Conservation (phyloP, 2,329 filamentous ascomycete species). For the Calonectria henricotiae region DNA sequence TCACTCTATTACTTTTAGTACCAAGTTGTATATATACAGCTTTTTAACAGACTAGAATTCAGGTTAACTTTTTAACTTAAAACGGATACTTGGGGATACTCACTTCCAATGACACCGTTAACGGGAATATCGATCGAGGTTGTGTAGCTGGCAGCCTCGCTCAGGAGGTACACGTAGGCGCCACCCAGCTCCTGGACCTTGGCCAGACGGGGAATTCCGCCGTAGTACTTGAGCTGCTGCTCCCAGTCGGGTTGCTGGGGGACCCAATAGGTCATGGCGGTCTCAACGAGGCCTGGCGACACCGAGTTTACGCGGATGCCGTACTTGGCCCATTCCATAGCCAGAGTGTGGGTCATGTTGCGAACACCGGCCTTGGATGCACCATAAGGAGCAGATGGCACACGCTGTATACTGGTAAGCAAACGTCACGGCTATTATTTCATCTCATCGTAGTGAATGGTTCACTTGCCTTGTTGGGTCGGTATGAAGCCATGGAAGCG, state of each 20-base stretch:
- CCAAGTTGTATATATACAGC: neutral
- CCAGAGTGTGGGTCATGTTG: conserved; percentile 60
- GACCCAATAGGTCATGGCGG: conserved; percentile 68
- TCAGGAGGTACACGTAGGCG: conserved; percentile 72
- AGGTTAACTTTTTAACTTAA: neutral
- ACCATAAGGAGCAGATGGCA: conserved; percentile 62
- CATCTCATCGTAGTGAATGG: rapidly evolving
- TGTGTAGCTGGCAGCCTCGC: conserved; percentile 67
- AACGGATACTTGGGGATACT: neutral
- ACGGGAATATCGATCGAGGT: conserved; percentile 67
- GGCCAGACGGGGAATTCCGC: conserved; percentile 70
- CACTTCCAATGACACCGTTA: conserved; percentile 46
- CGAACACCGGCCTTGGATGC: conserved; percentile 63
- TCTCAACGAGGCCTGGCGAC: conserved; percentile 52
- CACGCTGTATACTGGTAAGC: neutral
- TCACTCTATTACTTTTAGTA: conserved; percentile 16
- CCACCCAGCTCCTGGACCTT: conserved; percentile 70
- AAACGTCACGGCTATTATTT: neutral
- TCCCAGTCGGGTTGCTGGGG: conserved; percentile 70
- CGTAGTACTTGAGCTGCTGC: conserved; percentile 72
- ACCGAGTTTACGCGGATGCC: conserved; percentile 55
- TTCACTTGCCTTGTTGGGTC: conserved; percentile 61
- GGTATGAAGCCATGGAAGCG: conserved; percentile 65
- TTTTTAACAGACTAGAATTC: conserved; percentile 36
- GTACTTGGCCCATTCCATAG: conserved; percentile 66